Evolutionary conservation across 768 basidiomycete genomes (phyloP).

Genomic region (Xanthoconium stramineum): DNA sequence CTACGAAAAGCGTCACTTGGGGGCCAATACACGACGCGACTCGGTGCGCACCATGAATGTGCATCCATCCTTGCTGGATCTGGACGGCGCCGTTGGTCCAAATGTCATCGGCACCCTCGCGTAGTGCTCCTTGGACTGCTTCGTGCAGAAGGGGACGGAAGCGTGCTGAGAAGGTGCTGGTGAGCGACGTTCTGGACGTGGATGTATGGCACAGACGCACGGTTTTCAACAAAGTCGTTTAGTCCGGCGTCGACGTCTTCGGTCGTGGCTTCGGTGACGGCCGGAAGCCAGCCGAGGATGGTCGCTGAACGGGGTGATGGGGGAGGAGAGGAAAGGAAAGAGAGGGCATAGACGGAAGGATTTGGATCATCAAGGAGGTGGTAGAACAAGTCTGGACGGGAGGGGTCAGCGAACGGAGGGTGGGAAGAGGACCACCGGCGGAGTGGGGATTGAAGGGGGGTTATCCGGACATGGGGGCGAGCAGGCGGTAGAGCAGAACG

Average conservation of each 20-base stretch:
- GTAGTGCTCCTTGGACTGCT: slow-evolving; percentile 51
- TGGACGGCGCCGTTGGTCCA: slow-evolving; percentile 64
- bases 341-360: slow-evolving; percentile 60
- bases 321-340: slow-evolving; percentile 53
- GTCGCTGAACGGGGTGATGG: slow-evolving; percentile 43
- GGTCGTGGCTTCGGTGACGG: slow-evolving; percentile 29
- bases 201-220: slow-evolving; percentile 38
- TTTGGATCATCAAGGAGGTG: slow-evolving; percentile 48
- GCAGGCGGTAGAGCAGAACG: not conserved
- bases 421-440: slow-evolving; percentile 17
- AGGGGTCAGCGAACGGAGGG: slow-evolving; percentile 45
- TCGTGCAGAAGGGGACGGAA: slow-evolving; percentile 63
- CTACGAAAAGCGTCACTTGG: slow-evolving; percentile 32
- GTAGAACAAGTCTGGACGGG: slow-evolving; percentile 67
- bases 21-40: not conserved
- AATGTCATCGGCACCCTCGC: slow-evolving; percentile 60
- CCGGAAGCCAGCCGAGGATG: slow-evolving; percentile 72
- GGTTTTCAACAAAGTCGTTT: slow-evolving; percentile 70
- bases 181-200: not conserved
- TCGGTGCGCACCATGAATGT: slow-evolving; percentile 54
- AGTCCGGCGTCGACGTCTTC: slow-evolving; percentile 48
- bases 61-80: slow-evolving; percentile 80
- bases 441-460: slow-evolving; percentile 4
- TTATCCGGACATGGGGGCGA: slow-evolving; percentile 4
- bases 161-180: slow-evolving; percentile 37